A percentile compares a stretch with the other conserved stretches of the same genome.
phyloP scores from a whole-genome alignment of 805 yeast species.

The Yamadazyma ubonensis region DNA sequence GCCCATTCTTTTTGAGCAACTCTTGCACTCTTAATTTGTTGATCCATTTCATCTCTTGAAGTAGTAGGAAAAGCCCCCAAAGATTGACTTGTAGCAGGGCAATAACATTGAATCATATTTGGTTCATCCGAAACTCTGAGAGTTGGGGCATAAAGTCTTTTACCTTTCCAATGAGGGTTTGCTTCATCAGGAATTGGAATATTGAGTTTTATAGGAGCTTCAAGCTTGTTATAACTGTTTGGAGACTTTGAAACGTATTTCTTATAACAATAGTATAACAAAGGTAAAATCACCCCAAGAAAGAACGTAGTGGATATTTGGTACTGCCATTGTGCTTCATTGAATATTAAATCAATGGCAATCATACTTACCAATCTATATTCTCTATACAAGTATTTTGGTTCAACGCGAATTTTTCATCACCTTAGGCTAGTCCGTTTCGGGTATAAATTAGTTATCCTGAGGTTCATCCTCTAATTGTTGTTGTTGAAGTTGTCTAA shows the following conservation, averaged over 20 bases:
- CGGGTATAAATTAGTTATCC: not conserved
- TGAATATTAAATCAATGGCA: slow-evolving; percentile 41
- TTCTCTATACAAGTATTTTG: slow-evolving; percentile 2
- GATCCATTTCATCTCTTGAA: slow-evolving; percentile 69
- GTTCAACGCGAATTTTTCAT: slow-evolving; percentile 8
- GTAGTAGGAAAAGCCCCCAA: slow-evolving; percentile 71
- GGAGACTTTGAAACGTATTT: slow-evolving; percentile 38
- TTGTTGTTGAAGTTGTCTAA: slow-evolving; percentile 21
- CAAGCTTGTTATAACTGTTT: slow-evolving; percentile 42
- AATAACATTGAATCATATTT: slow-evolving; percentile 71
- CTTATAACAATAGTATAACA: slow-evolving; percentile 33
- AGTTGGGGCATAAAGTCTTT: slow-evolving; percentile 60
- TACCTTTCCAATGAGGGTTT: slow-evolving; percentile 89
- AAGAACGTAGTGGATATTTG: slow-evolving; percentile 46
- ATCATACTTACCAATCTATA: slow-evolving; percentile 26
- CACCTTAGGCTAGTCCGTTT: not conserved
- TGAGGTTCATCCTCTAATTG: not conserved
- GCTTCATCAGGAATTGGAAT: slow-evolving; percentile 72
- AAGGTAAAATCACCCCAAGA: slow-evolving; percentile 37
- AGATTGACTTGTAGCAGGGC: slow-evolving; percentile 95
- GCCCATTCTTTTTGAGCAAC: slow-evolving; percentile 55
- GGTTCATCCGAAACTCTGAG: slow-evolving; percentile 63
- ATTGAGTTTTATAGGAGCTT: slow-evolving; percentile 47
- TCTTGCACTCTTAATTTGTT: slow-evolving; percentile 51
- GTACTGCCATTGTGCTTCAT: slow-evolving; percentile 44